Conservation (phyloP, 768 basidiomycete genomes). For the Collybia nuda region DNA sequence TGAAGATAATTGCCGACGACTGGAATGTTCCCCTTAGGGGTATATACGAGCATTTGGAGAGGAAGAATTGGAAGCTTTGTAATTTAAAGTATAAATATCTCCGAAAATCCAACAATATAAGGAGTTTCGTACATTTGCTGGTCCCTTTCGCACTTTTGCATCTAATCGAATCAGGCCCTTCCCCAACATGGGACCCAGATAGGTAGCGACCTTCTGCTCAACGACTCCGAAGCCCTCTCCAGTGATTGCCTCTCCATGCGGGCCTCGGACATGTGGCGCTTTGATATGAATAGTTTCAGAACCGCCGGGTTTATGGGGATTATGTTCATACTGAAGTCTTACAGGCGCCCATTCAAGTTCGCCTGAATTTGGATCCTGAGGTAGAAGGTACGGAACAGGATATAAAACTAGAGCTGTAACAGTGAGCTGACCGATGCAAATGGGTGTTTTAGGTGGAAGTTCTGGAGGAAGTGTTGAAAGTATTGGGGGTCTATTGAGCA, state of each 20-base stretch:
- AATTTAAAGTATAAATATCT: neutral
- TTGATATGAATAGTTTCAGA: conserved; percentile 81
- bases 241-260: conserved; percentile 50
- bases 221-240: conserved; percentile 81
- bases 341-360: conserved; percentile 71
- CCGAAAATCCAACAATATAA: conserved; percentile 12
- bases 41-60: conserved; percentile 86
- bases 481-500: conserved; percentile 21
- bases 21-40: conserved; percentile 89
- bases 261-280: conserved; percentile 51
- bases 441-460: conserved; percentile 75
- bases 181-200: conserved; percentile 80
- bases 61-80: conserved; percentile 77
- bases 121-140: conserved; percentile 46
- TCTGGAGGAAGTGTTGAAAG: conserved; percentile 47
- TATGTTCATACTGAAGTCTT: conserved; percentile 70
- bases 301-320: conserved; percentile 48
- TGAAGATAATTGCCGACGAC: conserved; percentile 79
- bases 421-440: conserved; percentile 86
- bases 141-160: conserved; percentile 68
- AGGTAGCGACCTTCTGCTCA: conserved; percentile 80
- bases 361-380: conserved; percentile 34
- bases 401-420: conserved; percentile 86
- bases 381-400: conserved; percentile 66
- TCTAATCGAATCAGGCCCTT: conserved; percentile 82